Conservation (phyloP, 768 basidiomycete genomes). For the Porpolomopsis calyptriformis region DNA sequence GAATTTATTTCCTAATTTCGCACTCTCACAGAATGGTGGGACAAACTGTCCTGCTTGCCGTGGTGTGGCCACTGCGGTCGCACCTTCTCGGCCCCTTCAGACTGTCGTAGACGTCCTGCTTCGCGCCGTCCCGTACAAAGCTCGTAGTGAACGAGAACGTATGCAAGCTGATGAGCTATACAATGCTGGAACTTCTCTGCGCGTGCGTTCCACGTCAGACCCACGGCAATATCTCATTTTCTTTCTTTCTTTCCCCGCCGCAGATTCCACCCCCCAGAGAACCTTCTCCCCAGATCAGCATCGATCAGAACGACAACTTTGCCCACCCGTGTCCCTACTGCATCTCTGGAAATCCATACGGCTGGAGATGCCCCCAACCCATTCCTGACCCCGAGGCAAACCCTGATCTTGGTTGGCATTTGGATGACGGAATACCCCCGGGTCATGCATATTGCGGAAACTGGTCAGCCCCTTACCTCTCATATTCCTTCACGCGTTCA, state of each 20-base stretch:
- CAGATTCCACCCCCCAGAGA: slow-evolving; percentile 72
- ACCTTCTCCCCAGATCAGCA: slow-evolving; percentile 63
- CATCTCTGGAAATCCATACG: slow-evolving; percentile 52
- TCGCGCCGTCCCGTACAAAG: slow-evolving; percentile 57
- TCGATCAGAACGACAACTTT: slow-evolving; percentile 53
- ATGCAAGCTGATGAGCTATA: slow-evolving; percentile 80
- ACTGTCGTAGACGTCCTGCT: slow-evolving; percentile 61
- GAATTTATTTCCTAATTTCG: slow-evolving; percentile 10
- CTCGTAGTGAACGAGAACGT: slow-evolving; percentile 58
- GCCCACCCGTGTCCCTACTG: slow-evolving; percentile 79
- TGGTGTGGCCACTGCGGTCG: slow-evolving; percentile 52
- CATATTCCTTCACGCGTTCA: slow-evolving; percentile 1
- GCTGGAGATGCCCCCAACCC: slow-evolving; percentile 76
- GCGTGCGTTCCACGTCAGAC: slow-evolving; percentile 33
- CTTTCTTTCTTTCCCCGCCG: neutral
- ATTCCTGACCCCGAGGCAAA: slow-evolving; percentile 62
- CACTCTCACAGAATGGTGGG: slow-evolving; percentile 57
- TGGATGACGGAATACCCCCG: slow-evolving; percentile 69
- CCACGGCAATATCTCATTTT: slow-evolving; percentile 7
- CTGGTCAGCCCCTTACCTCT: slow-evolving; percentile 38
- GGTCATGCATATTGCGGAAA: slow-evolving; percentile 77
- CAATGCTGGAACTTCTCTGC: slow-evolving; percentile 45
- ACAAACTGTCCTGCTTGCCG: slow-evolving; percentile 80
- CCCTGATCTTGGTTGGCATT: slow-evolving; percentile 62
- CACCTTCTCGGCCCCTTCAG: slow-evolving; percentile 66